A percentile compares a stretch with the other conserved stretches of the same genome.
Evolutionary conservation across 202 grass and related monocot genomes (phyloP).

Genomic region (Tripidium arundinaceum): DNA sequence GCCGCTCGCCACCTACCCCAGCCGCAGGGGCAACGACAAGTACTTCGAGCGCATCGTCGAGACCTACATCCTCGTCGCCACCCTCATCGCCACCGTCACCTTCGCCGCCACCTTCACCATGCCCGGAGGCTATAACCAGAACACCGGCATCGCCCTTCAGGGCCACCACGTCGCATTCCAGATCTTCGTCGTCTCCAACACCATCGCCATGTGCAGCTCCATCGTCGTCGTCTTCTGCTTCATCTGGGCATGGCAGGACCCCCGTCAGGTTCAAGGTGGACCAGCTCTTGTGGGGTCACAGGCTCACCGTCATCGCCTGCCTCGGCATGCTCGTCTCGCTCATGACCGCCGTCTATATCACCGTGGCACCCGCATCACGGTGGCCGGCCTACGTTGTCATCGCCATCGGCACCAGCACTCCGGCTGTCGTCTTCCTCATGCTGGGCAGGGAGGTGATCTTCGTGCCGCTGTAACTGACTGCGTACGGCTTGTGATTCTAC

Average conservation of each 20-base stretch:
- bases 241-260: constrained; percentile 76
- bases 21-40: constrained; percentile 28
- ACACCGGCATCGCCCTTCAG: constrained; percentile 31
- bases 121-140: constrained; percentile 48
- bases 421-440: constrained; percentile 45
- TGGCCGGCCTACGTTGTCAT: constrained; percentile 65
- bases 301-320: constrained; percentile 62
- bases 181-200: constrained; percentile 73
- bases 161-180: constrained; percentile 22
- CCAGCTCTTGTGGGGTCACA: constrained; percentile 57
- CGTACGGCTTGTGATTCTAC: too few species aligned
- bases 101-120: constrained; percentile 74
- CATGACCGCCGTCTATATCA: constrained; percentile 55
- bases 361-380: background rate
- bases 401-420: constrained; percentile 57
- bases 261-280: constrained; percentile 59
- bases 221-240: constrained; percentile 67
- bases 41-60: constrained; percentile 50
- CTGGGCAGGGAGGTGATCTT: constrained; percentile 44
- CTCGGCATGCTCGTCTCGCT: constrained; percentile 69
- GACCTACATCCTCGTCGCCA: constrained; percentile 67
- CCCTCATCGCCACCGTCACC: constrained; percentile 73
- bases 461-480: background rate
- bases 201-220: constrained; percentile 79
- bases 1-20: constrained; percentile 13